A percentile compares a stretch with the other conserved stretches of the same genome.
These are phyloP conservation scores for Daldinia childiae DNA, from an alignment of 495 filamentous ascomycete species.

Conservation along the genomic window DNA sequence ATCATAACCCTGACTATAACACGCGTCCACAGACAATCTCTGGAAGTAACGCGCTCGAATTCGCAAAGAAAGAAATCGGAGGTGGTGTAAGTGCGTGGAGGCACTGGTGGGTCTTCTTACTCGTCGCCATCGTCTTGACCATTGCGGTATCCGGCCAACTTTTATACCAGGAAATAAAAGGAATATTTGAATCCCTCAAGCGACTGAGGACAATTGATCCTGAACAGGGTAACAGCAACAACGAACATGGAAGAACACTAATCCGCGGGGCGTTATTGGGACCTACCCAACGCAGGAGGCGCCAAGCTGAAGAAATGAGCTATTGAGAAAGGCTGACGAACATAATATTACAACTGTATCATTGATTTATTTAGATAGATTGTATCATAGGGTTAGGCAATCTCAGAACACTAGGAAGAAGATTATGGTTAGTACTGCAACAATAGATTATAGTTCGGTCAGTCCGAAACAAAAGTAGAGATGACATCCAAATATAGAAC, in stretches of 20 bases:
- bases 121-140: constrained; percentile 7
- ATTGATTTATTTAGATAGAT: no score
- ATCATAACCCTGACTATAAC: neutral
- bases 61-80: neutral
- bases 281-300: neutral
- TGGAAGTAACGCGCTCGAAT: constrained; percentile 16
- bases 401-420: no score
- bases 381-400: no score
- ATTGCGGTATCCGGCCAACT: neutral
- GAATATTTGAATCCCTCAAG: neutral
- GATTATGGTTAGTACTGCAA: no score
- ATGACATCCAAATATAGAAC: no score
- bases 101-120: constrained; percentile 19
- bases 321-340: no score
- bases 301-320: neutral
- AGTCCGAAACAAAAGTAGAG: no score
- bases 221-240: neutral
- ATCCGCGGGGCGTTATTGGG: neutral
- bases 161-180: neutral
- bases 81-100: constrained; percentile 16
- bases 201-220: neutral
- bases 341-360: no score
- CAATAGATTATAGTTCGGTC: no score
- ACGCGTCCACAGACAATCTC: constrained; percentile 11
- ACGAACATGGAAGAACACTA: neutral